These are phyloP conservation scores for Ophiostoma novo-ulmi DNA, from an alignment of 2,329 filamentous ascomycete genomes.

Conservation along the genomic window DNA sequence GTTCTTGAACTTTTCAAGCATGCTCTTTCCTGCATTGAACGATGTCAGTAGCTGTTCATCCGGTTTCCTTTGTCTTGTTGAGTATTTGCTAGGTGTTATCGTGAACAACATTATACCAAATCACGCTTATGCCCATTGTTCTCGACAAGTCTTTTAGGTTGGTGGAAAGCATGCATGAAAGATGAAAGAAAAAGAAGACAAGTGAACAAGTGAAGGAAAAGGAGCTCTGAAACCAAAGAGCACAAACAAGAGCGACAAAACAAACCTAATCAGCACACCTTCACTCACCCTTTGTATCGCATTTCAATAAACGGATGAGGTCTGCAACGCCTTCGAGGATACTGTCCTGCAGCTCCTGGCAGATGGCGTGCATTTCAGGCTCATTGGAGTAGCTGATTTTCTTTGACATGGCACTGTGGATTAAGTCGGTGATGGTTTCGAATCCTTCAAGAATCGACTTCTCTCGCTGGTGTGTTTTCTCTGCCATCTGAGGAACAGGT, in stretches of 20 bases:
- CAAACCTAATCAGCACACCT: not conserved
- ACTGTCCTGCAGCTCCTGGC: constrained; percentile 20
- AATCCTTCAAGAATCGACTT: constrained; percentile 20
- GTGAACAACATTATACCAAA: not conserved
- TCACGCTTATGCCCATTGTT: not conserved
- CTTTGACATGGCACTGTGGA: constrained; percentile 21
- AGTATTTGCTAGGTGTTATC: not conserved
- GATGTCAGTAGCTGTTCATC: not conserved
- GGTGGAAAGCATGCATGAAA: not conserved
- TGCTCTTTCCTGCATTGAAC: constrained; percentile 15
- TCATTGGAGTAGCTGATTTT: constrained; percentile 14
- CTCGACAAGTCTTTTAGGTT: not conserved
- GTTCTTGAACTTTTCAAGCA: constrained; percentile 16
- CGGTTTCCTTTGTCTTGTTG: not conserved
- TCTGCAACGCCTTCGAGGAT: constrained; percentile 17
- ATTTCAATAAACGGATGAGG: constrained; percentile 9
- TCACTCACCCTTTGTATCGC: not conserved
- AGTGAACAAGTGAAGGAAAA: not conserved
- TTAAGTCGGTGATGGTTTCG: constrained; percentile 21
- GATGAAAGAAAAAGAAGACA: not conserved
- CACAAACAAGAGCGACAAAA: not conserved
- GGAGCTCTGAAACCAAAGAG: not conserved
- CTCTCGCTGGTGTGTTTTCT: constrained; percentile 19
- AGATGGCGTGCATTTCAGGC: constrained; percentile 20
- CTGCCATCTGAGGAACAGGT: constrained; percentile 15